A percentile compares a stretch with the other conserved stretches of the same genome.
Evolutionary conservation across 2,329 filamentous ascomycete species (phyloP).

Genomic region (Aplosporella prunicola): DNA sequence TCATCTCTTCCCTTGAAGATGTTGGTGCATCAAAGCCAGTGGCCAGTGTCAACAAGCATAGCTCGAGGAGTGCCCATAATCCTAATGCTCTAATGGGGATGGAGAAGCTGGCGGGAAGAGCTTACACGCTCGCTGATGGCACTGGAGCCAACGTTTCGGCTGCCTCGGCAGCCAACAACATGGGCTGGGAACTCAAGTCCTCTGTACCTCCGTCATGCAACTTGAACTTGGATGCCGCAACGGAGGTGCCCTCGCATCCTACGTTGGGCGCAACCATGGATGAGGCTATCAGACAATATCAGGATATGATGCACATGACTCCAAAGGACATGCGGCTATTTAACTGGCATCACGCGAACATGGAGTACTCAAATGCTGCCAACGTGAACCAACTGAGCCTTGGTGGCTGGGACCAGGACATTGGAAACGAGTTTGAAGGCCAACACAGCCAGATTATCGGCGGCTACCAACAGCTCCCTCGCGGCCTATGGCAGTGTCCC

Average conservation of each 20-base stretch:
- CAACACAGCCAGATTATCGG: constrained; percentile 88
- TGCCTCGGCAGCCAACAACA: constrained; percentile 63
- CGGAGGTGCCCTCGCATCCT: constrained; percentile 51
- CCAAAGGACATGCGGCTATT: constrained; percentile 81
- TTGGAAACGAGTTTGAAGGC: constrained; percentile 94
- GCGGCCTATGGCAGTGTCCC: constrained; percentile 71
- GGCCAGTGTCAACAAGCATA: constrained; percentile 32
- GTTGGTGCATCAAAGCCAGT: constrained; percentile 41
- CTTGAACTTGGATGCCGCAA: constrained; percentile 60
- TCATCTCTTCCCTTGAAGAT: constrained; percentile 65
- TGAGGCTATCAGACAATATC: constrained; percentile 81
- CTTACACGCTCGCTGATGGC: constrained; percentile 58
- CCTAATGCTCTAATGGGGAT: constrained; percentile 38
- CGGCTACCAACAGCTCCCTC: constrained; percentile 88
- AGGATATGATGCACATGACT: constrained; percentile 68
- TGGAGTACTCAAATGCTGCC: constrained; percentile 94
- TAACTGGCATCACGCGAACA: constrained; percentile 97
- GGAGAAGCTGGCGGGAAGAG: constrained; percentile 59
- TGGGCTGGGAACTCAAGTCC: constrained; percentile 71
- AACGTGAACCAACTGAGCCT: constrained; percentile 82
- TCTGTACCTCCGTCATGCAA: constrained; percentile 53
- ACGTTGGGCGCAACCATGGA: constrained; percentile 89
- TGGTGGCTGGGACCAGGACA: constrained; percentile 91
- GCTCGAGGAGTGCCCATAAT: constrained; percentile 6
- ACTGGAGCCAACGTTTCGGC: constrained; percentile 62